Conservation (phyloP, 2,329 filamentous ascomycete species). For the Cladosporium velox region DNA sequence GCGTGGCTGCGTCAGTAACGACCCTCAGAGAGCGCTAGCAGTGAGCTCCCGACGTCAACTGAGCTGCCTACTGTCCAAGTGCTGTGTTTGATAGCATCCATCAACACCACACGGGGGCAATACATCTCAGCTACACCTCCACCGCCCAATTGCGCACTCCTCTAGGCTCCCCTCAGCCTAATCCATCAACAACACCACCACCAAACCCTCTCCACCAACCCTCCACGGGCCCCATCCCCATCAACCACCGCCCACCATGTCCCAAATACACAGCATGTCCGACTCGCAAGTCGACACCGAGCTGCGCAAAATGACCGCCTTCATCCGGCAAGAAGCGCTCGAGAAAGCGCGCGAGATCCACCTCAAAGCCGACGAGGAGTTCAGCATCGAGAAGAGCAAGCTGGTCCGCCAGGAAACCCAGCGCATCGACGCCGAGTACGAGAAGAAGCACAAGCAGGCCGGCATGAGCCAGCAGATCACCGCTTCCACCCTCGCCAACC, state of each 20-base stretch:
- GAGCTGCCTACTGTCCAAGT: neutral
- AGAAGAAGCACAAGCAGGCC: slow-evolving; percentile 99
- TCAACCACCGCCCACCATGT: slow-evolving; percentile 65
- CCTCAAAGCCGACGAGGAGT: slow-evolving; percentile 98
- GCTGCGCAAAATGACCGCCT: slow-evolving; percentile 99
- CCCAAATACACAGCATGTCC: slow-evolving; percentile 89
- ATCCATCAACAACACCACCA: neutral
- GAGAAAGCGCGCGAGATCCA: slow-evolving; percentile 98
- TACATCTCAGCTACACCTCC: neutral
- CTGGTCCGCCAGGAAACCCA: slow-evolving; percentile 94
- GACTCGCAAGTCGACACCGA: slow-evolving; percentile 97
- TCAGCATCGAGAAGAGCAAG: slow-evolving; percentile 98
- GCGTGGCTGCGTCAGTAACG: neutral
- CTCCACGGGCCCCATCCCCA: slow-evolving; percentile 29
- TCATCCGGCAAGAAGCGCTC: slow-evolving; percentile 97
- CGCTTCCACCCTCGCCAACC: slow-evolving; percentile 92
- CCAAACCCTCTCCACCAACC: neutral
- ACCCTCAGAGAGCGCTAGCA: neutral
- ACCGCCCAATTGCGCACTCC: neutral
- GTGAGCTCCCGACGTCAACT: slow-evolving; percentile 10
- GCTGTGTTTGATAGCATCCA: neutral
- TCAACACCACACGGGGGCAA: neutral
- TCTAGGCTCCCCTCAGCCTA: neutral
- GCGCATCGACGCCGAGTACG: slow-evolving; percentile 87
- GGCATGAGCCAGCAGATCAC: slow-evolving; percentile 99